Conservation (phyloP, 2,329 filamentous ascomycete species). For the Elsinoe arachidis region DNA sequence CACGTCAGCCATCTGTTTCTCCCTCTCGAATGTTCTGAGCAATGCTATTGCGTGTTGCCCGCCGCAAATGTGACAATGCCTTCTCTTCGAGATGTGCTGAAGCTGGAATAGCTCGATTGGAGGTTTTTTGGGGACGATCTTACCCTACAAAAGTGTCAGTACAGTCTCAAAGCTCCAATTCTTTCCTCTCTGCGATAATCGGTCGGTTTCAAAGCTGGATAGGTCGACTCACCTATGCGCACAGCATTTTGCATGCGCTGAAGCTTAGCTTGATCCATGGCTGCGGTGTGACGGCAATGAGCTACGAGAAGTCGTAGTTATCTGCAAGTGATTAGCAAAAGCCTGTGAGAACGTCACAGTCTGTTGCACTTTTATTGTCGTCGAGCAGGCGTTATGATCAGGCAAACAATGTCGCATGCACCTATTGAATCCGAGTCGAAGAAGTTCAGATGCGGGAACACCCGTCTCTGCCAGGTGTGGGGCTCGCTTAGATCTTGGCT, state of each 20-base stretch:
- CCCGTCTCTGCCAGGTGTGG: background rate
- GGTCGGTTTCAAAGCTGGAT: background rate
- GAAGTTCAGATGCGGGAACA: conserved; percentile 4
- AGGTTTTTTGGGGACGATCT: conserved; percentile 16
- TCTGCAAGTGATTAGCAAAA: background rate
- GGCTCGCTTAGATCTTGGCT: conserved; percentile 7
- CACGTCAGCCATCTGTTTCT: conserved; percentile 17
- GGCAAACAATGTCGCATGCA: background rate
- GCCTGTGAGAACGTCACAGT: too few relatives aligned
- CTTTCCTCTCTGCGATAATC: background rate
- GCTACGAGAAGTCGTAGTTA: background rate
- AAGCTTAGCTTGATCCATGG: conserved; percentile 59
- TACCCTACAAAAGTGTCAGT: conserved; percentile 28
- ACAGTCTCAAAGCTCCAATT: background rate
- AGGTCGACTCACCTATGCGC: conserved; percentile 57
- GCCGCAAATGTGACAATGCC: too few relatives aligned
- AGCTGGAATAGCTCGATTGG: background rate
- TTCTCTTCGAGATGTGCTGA: background rate
- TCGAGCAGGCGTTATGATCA: background rate
- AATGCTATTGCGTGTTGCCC: background rate
- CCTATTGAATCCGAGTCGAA: background rate
- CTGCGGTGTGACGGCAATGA: conserved; percentile 26
- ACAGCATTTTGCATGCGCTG: conserved; percentile 57
- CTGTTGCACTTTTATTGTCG: background rate
- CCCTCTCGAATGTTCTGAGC: background rate